Evolutionary conservation across 2,329 filamentous ascomycete species (phyloP), one percentile per base, ranked within the genome.

Genomic region (Chrysosporium queenslandicum): DNA sequence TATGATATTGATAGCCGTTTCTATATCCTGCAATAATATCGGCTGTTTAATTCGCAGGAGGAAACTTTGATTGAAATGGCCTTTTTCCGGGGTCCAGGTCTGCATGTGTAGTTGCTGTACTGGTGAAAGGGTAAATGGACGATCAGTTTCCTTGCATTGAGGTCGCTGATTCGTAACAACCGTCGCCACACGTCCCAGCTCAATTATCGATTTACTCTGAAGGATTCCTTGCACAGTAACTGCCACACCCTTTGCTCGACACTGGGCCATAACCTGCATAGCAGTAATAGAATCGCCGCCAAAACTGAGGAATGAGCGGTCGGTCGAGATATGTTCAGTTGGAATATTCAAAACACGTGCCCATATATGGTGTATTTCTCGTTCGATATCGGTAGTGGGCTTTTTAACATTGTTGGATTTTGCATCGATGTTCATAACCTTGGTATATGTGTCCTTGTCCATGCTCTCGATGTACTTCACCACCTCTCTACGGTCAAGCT

Each of bases 31-130:
- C 21, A 59, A 61, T 16, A 60, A 53, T 14, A 70, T 43, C 3
- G 55, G 49, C 34, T 55, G 56, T 45, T 61, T 65, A 12, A 69
- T 36, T 7, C 64, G 62, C 1, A 66, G 63, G 4, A 67, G 58
- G 16, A 70, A 63, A 7, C 67, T 67, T 51, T 70, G 68, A 36
- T 70, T 70, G 34, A 51, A 70, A 70, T 43, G 68, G 64, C 18
- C 21, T 41, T 25, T 7, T 12, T 23, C 21, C 20, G 2, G 18
- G 20, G 0, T 65, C 67, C 45, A 67, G 58, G 0, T 62, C 23
- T 61, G 63, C 18, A 67, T 69, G 56, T 69, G 67, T 7, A 70
- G 61, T n/a, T 61, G 59, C 50, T 70, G 68, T 21, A 70, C 68
- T 4, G 68, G 68, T 0, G 68, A 68, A 1, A 70, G 57, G 4